Conservation (phyloP, 306 rosid genomes). For the Gynostemma pentaphyllum region DNA sequence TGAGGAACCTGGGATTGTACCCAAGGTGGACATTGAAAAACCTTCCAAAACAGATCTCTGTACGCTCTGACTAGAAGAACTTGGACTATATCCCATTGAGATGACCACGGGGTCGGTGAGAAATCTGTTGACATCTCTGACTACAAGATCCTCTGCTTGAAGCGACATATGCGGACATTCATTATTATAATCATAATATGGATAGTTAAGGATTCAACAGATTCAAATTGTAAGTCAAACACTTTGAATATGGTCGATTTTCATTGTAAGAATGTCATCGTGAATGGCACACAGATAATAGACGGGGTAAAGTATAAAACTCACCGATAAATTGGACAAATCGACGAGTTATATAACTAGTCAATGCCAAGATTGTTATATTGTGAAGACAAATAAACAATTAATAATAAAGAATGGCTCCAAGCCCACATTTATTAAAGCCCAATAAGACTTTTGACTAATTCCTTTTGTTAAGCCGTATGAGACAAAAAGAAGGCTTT, state of each 20-base stretch:
- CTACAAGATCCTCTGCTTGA: constrained; percentile 59
- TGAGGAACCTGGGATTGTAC: constrained; percentile 14
- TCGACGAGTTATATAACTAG: constrained; percentile 34
- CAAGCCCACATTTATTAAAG: too few species aligned
- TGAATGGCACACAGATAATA: not conserved
- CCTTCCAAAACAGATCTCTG: constrained; percentile 14
- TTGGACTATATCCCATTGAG: constrained; percentile 22
- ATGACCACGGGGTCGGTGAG: constrained; percentile 8
- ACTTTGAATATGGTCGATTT: not conserved
- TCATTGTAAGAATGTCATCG: not conserved
- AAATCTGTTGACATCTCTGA: constrained; percentile 33
- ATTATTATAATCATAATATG: not conserved
- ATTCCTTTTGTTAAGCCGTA: too few species aligned
- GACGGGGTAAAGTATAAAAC: constrained; percentile 6
- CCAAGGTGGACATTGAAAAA: constrained; percentile 19
- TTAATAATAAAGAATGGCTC: too few species aligned
- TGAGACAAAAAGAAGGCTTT: too few species aligned
- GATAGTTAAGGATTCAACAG: not conserved
- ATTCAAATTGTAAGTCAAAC: not conserved
- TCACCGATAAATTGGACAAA: constrained; percentile 42
- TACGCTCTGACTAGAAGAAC: constrained; percentile 10
- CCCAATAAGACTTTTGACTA: too few species aligned
- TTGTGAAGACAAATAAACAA: too few species aligned
- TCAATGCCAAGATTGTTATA: constrained; percentile 35
- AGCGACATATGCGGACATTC: constrained; percentile 12